Conservation (phyloP, 164 flowering plant species). For the Sextonia rubra region DNA sequence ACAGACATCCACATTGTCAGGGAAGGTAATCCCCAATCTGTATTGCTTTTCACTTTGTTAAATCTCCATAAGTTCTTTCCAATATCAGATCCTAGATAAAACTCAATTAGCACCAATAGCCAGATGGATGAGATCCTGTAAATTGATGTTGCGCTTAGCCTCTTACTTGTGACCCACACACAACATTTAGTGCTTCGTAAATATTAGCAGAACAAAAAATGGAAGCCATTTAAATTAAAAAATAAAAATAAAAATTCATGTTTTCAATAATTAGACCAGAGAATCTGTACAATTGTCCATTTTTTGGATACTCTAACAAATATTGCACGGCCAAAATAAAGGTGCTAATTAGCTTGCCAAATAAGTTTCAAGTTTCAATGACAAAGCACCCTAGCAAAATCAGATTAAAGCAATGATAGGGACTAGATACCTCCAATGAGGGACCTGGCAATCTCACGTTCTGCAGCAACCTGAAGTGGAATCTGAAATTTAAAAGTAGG, state of each 20-base stretch:
- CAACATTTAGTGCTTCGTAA: too few relatives aligned
- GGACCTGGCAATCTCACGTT: slow-evolving; percentile 88
- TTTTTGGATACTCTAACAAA: background rate
- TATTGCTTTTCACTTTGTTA: too few relatives aligned
- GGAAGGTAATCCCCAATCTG: too few relatives aligned
- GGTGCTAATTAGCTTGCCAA: background rate
- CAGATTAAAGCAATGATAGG: background rate
- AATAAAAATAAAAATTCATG: too few relatives aligned
- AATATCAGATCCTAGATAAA: too few relatives aligned
- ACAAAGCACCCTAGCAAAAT: background rate
- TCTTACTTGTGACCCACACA: too few relatives aligned
- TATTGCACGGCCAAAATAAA: background rate
- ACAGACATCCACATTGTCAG: too few relatives aligned
- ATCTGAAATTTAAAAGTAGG: slow-evolving; percentile 87
- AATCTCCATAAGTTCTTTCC: too few relatives aligned
- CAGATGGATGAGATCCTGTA: too few relatives aligned
- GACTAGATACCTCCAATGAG: slow-evolving; percentile 62
- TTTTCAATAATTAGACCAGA: background rate
- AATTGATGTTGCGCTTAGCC: too few relatives aligned
- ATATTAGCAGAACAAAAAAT: too few relatives aligned
- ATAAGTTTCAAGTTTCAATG: background rate
- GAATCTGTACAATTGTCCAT: background rate
- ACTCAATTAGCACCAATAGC: too few relatives aligned
- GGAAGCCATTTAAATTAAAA: background rate
- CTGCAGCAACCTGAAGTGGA: slow-evolving; percentile 96